Base-by-base conservation (phyloP, 371 early-diverging fungal species). In the Actinomucor elegans region DNA sequence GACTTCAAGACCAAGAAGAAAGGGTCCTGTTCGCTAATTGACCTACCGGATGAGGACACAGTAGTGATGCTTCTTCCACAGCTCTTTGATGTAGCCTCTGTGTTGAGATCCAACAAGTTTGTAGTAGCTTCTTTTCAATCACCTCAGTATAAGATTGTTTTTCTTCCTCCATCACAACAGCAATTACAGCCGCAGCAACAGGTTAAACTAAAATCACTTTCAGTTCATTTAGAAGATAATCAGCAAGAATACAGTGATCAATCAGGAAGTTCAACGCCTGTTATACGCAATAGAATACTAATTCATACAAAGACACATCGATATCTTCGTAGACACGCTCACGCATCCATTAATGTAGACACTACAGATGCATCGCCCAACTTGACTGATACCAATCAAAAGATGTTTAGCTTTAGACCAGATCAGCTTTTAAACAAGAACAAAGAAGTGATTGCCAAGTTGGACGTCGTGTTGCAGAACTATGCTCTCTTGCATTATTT, bases 91-190 rank as follows among this genome's bases (percentile, higher is more conserved):
- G 61, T 84, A 5, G 50, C 73, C 1, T 59, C 76, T 23, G 71
- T 85, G 10, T 55, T 84, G 12, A 64, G 64, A 3, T 66, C 76
- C 5, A 75, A 80, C 42, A 55, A 51, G 9, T 75, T 83, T 51
- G 47, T 66, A 3, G 55, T 81, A 12, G 55, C 78, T 12, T 69
- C 74, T n/a, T 84, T 75, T 46, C 41, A 57, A 27, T 56, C 69
- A 26, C 80, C 82, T 20, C 49, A 45, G 27, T 79, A 60, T 29
- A 44, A 53, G 17, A 53, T 48, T 36, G 27, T 14, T 1, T 20
- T 47, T 8, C 31, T 48, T 5, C 55, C 42, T 5, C 27, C 5
- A 5, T 32, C 23, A 5, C 18, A 32, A 12, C 52, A 35, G 7
- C 21, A 37, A 26, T n/a, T n/a, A n/a, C 46, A 35, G 24, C 23